phyloP scores from a whole-genome alignment of 1,139 yeast genomes.

The Pichia inconspicua region DNA sequence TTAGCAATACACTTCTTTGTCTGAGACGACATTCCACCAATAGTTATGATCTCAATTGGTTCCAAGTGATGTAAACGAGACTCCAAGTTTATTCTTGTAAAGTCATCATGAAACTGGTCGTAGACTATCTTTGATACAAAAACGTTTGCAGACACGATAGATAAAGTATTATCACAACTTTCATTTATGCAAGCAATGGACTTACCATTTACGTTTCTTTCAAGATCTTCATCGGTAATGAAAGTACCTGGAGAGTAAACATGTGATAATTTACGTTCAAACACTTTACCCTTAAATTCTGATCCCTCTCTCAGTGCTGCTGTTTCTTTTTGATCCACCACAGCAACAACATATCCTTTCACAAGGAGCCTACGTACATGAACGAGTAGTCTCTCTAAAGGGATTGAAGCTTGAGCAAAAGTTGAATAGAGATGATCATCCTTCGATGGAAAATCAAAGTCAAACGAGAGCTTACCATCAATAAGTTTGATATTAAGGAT shows the following conservation, averaged over 20 bases:
- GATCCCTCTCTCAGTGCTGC: conserved; percentile 56
- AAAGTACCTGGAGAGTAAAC: conserved; percentile 83
- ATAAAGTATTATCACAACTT: conserved; percentile 24
- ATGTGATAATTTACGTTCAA: conserved; percentile 60
- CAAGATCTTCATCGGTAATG: conserved; percentile 47
- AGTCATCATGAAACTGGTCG: conserved; percentile 57
- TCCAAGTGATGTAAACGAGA: conserved; percentile 65
- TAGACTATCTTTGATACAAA: conserved; percentile 70
- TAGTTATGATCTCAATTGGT: conserved; percentile 63
- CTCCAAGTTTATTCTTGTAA: conserved; percentile 52
- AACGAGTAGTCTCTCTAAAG: conserved; percentile 63
- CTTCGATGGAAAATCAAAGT: conserved; percentile 35
- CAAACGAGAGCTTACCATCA: conserved; percentile 52
- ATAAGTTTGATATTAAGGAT: conserved; percentile 64
- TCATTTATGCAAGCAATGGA: conserved; percentile 30
- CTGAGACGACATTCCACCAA: conserved; percentile 30
- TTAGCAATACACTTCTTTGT: conserved; percentile 26
- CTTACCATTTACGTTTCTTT: conserved; percentile 16
- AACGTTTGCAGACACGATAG: conserved; percentile 65
- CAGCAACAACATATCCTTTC: conserved; percentile 69
- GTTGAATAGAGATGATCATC: conserved; percentile 41
- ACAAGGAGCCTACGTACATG: conserved; percentile 63
- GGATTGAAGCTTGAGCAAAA: conserved; percentile 81
- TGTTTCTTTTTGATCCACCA: conserved; percentile 80
- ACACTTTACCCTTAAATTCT: conserved; percentile 40